These are phyloP conservation scores for Debaryomyces udenii DNA, from an alignment of 1,139 yeast genomes.

Conservation along the genomic window DNA sequence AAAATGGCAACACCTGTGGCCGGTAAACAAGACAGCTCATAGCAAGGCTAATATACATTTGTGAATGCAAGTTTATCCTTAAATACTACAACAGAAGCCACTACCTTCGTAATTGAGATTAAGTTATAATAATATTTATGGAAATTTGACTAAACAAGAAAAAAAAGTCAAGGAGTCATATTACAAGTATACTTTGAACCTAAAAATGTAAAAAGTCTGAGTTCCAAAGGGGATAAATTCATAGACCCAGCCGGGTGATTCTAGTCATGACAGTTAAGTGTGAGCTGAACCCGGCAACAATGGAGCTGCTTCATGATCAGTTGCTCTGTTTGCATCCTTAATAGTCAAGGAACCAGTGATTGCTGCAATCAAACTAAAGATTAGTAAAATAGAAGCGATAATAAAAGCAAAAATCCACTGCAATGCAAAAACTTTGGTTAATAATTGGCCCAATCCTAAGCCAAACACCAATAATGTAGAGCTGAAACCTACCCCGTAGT, in stretches of 20 bases:
- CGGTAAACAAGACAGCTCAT: neutral
- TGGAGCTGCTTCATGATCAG: slow-evolving; percentile 30
- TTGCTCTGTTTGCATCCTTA: slow-evolving; percentile 18
- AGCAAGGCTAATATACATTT: neutral
- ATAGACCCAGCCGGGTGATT: too few species aligned
- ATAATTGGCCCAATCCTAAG: slow-evolving; percentile 68
- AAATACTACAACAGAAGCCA: neutral
- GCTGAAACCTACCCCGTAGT: slow-evolving; percentile 70
- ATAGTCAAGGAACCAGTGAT: slow-evolving; percentile 24
- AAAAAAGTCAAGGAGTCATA: too few species aligned
- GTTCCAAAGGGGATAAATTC: neutral
- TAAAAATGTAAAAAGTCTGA: too few species aligned
- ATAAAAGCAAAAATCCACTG: slow-evolving; percentile 84
- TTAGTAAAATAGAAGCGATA: slow-evolving; percentile 57
- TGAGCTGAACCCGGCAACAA: slow-evolving; percentile 16
- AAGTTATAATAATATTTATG: too few species aligned
- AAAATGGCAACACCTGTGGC: slow-evolving; percentile 54
- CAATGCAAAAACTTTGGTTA: slow-evolving; percentile 68
- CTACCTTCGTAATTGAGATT: too few species aligned
- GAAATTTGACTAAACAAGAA: too few species aligned
- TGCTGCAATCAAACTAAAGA: slow-evolving; percentile 50
- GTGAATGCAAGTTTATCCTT: neutral
- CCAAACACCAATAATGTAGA: slow-evolving; percentile 62
- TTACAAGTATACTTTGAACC: too few species aligned
- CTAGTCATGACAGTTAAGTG: too few species aligned